A percentile compares a stretch with the other conserved stretches of the same genome.
Conservation (phyloP, 768 basidiomycete species). For the Cystoderma amianthinum region DNA sequence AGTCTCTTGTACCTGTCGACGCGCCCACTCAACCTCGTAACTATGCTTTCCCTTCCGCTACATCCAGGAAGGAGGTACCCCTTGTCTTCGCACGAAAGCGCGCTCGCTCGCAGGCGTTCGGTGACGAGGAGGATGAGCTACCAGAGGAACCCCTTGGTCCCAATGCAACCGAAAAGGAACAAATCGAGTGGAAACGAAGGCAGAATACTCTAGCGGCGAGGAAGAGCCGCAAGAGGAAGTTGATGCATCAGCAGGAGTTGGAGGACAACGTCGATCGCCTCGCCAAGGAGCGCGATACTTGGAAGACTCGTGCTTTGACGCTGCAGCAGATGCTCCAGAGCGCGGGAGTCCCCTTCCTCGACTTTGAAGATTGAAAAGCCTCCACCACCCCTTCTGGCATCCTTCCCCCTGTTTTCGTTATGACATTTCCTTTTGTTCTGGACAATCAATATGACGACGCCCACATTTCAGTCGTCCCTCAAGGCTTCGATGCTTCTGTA, state of each 20-base stretch:
- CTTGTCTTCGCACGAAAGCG: conserved; percentile 57
- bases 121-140: conserved; percentile 48
- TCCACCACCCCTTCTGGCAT: not conserved
- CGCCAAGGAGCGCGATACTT: conserved; percentile 53
- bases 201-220: conserved; percentile 86
- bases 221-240: conserved; percentile 68
- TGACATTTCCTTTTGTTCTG: too few species aligned
- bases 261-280: conserved; percentile 48
- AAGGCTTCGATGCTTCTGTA: not conserved
- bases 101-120: conserved; percentile 34
- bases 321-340: conserved; percentile 48
- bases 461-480: not conserved
- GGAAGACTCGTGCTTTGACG: conserved; percentile 49
- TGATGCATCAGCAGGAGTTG: conserved; percentile 59
- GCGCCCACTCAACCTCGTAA: conserved; percentile 77
- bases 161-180: conserved; percentile 47
- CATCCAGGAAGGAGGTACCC: conserved; percentile 75
- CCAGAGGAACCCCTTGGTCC: conserved; percentile 29
- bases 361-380: conserved; percentile 25
- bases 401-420: too few species aligned
- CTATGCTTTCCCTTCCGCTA: conserved; percentile 66
- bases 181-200: conserved; percentile 71
- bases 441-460: too few species aligned
- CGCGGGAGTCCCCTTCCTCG: conserved; percentile 51
- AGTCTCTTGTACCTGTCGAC: conserved; percentile 56